Percentiles rank a stretch among this genome's conserved stretches.
Conservation (phyloP, 202 grass and related monocot genomes). For the Hordeum pubiflorum region DNA sequence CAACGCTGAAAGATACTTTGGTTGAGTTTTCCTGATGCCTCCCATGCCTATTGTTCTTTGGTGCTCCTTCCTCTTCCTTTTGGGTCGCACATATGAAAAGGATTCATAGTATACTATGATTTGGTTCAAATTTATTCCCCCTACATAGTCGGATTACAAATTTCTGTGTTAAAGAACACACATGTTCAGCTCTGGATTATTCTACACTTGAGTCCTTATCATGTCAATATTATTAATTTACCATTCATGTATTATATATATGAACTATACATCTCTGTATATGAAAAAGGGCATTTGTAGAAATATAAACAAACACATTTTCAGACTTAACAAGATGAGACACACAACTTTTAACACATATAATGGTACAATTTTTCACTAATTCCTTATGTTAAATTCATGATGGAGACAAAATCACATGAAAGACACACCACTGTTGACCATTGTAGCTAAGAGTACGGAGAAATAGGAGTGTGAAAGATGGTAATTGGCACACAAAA, state of each 20-base stretch:
- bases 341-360: background rate
- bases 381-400: background rate
- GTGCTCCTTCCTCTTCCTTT: background rate
- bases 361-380: background rate
- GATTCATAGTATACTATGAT: background rate
- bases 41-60: background rate
- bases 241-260: background rate
- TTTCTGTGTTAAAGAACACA: background rate
- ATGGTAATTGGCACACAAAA: background rate
- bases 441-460: background rate
- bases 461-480: background rate
- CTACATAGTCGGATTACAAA: background rate
- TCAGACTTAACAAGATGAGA: background rate
- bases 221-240: background rate
- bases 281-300: background rate
- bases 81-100: background rate
- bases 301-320: background rate
- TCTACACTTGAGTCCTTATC: background rate
- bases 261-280: background rate
- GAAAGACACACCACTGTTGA: background rate
- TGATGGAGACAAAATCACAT: background rate
- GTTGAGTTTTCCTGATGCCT: background rate
- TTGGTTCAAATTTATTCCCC: background rate
- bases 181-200: background rate
- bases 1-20: background rate